Base-by-base conservation (phyloP, 345 rosid species). In the Syzygium grande region DNA sequence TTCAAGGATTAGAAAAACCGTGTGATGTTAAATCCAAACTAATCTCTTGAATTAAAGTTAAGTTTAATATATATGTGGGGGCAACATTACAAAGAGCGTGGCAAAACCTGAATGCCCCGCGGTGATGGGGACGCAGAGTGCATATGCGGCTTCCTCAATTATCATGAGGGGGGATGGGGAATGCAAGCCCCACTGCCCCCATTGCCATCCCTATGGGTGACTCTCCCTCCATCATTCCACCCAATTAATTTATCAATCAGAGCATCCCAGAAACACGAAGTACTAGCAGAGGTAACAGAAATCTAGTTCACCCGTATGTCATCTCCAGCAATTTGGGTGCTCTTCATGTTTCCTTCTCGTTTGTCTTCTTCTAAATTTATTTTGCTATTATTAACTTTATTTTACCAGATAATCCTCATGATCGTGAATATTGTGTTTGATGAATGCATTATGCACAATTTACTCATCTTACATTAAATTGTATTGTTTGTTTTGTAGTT, bases 281-380 rank as follows among this genome's bases (percentile, higher is more conserved):
- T 30, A 34, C 79, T 8, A 34, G 87, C 23, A 54, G 27, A 86
- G 23, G 51, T 43, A 11, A 87, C 22, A 61, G 43, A 41, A 41
- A 41, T 41, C 43, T 6, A 41, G 54, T 68, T 51, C 91, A 96
- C 99, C 95, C 92, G 96, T 90, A 96, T 93, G 92, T 89, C 94
- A 88, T 97, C 99, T 56, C 97, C 95, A 84, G 93, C 43, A 41
- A 41, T 41, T 41, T 41, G 43, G 43, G 43, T 41, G 43, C 43
- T 41, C 43, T 41, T 41, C 43, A 5, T 6, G 6, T 41, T 41
- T 41, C 43, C 43, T 41, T 41, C 43, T 4, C 43, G 43, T 41
- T 41, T 41, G 43, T 41, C 43, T 41, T 41, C 43, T 41, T 41
- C 43, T 41, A 41, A 41, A 4, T 41, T 41, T 41, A 41, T 41